Evolutionary conservation across 2,329 filamentous ascomycete genomes (phyloP), one percentile per base, ranked within the genome.

Genomic region (Scedosporium boydii): DNA sequence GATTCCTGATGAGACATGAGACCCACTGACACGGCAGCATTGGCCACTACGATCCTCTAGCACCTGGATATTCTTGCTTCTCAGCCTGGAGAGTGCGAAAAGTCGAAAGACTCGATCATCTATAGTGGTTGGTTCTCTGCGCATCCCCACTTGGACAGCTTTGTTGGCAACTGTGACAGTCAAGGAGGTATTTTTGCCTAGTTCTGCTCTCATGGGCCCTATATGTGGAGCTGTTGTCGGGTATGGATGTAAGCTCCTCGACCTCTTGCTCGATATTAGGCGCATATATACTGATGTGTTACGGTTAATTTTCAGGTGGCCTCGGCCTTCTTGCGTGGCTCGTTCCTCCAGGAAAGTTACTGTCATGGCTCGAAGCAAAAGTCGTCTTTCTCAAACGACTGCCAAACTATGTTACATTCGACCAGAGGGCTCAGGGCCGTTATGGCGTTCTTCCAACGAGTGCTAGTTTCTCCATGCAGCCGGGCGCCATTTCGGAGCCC

Each of bases 351-450:
- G 95, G 98, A 75, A 90, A 89, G 82, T 83, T 89, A 29, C 79
- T 98, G 62, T 84, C 92, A 66, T 98, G 89, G 87, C 82, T 97
- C 62, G 95, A 99, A 76, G 85, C 84, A 18, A 96, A 93, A 72
- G 77, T 98, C 64, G 95, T 96, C 70, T 80, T 98, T 9, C 80
- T 96, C 23, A 90, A 87, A 21, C 82, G 91, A 64, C 76, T 98
- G 27, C 93, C 93, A 55, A 91, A 96, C 75, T 98, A 96, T 70
- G 89, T 98, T 58, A 96, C 90, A 63, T 87, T 97, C 16, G 93
- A 98, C 70, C 93, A 96, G 75, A 97, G 96, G 81, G 96, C 91
- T 5, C 96, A 93, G 70, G 93, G 93, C 6, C 83, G 93, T 61
- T 97, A 96, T 69, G 93, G 93, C 1, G 89, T 97, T 14, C 78